Base-by-base conservation (phyloP, 345 rosid genomes). In the Acer yangbiense region DNA sequence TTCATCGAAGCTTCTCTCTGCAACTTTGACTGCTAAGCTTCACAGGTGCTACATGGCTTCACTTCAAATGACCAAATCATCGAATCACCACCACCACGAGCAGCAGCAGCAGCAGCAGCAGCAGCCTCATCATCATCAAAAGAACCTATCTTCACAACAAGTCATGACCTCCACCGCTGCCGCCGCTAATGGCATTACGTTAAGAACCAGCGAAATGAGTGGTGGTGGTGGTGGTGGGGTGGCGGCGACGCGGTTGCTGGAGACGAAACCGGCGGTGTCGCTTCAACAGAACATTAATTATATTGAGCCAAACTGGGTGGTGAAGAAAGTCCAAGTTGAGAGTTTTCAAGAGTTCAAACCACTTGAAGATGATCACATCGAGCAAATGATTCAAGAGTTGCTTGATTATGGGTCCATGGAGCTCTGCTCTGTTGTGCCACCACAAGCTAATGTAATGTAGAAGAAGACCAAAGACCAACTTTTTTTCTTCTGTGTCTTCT, bases 21-120 rank as follows among this genome's bases (percentile, higher is more conserved):
- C 99, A 2, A 89, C 98, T 74, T 86, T 94, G 81, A 94, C 97
- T 0, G 99, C 98, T 6, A 96, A 96, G 77, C 88, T 96, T 74
- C 97, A 94, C 63, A 87, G 93, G 64, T 94, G 99, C 87, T 96
- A 92, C 84, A 89, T 92, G 98, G 97, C 98, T 41, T 96, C 99
- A 2, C 89, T 94, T 77, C 97, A 96, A 65, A 60, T 94, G 88
- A 92, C 97, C 44, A 91, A 92, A 65, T 80, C 89, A 39, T 64
- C 96, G n/a, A 25, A 63, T 46, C 84, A 78, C 16, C 71, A 35
- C 1, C 39, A 35, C 39, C 39, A 35, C 39, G 39, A 35, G 32
- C 32, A 29, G 32, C 32, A 29, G 39, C 35, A 32, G 32, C 32
- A 29, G 4, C 35, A 35, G 39, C 39, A 78, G 46, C 82, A 71